Evolutionary conservation across 768 basidiomycete genomes (phyloP).

Genomic region (Podaxis sp.): DNA sequence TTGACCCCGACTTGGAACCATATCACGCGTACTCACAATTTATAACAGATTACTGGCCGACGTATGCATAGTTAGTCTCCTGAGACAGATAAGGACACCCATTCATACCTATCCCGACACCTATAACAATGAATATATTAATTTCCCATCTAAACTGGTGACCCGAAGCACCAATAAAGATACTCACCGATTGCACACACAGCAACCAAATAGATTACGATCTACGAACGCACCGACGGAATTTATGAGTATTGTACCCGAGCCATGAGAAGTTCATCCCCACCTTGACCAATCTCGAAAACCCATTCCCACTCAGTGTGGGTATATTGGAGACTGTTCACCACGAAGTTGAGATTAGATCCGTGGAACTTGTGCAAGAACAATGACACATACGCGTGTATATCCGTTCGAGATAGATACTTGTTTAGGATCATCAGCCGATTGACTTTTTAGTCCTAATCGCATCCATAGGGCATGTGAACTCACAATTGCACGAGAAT

Average conservation of each 20-base stretch:
- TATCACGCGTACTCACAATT: not conserved
- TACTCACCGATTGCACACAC: slow-evolving; percentile 4
- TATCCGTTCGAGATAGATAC: slow-evolving; percentile 5
- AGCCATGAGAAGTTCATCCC: not conserved
- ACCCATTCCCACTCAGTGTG: not conserved
- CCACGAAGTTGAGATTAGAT: not conserved
- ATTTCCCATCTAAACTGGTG: no score
- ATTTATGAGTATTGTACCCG: not conserved
- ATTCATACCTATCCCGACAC: not conserved
- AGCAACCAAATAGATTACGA: not conserved
- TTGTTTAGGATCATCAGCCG: not conserved
- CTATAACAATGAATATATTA: not conserved
- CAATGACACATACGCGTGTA: not conserved
- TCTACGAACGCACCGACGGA: not conserved
- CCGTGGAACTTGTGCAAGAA: not conserved
- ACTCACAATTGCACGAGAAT: slow-evolving; percentile 8
- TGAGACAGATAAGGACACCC: no score
- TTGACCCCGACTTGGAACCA: not conserved
- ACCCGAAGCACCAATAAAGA: no score
- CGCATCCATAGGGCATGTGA: not conserved
- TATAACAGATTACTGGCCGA: not conserved
- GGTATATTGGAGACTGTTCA: not conserved
- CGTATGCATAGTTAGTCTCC: not conserved
- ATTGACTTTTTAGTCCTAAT: not conserved
- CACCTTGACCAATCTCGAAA: not conserved